Conservation (phyloP, 139 green algal species). For the Chlorella sorokiniana region DNA sequence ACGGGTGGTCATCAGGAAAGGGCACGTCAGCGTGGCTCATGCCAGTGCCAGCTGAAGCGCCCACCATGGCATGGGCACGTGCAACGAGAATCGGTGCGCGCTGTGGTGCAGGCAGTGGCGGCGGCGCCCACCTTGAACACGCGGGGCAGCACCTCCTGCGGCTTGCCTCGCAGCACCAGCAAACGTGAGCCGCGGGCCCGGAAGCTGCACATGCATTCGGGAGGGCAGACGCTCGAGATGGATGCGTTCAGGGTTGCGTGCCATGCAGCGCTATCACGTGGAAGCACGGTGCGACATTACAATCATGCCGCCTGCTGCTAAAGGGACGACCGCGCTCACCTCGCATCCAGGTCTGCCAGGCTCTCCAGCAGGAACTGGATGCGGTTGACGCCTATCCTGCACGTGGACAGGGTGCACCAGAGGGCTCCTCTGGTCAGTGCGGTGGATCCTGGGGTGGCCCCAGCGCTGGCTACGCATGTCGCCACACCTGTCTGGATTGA, state of each 20-base stretch:
- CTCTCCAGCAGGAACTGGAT: constrained; percentile 88
- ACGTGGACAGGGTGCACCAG: background rate
- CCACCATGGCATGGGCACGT: too few relatives aligned
- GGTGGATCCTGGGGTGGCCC: too few relatives aligned
- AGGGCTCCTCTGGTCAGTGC: background rate
- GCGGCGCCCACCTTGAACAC: constrained; percentile 56
- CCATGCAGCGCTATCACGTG: background rate
- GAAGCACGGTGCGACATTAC: background rate
- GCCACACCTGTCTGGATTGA: constrained; percentile 50
- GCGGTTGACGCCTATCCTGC: constrained; percentile 78
- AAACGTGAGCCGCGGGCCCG: constrained; percentile 61
- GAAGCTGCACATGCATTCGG: constrained; percentile 42
- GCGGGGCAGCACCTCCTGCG: constrained; percentile 71
- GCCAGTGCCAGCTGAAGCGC: too few relatives aligned
- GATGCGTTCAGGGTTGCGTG: too few relatives aligned
- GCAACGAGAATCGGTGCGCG: too few relatives aligned
- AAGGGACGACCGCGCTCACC: constrained; percentile 45
- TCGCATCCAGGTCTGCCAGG: constrained; percentile 76
- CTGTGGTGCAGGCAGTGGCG: too few relatives aligned
- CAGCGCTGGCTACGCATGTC: background rate
- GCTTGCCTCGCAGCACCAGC: constrained; percentile 78
- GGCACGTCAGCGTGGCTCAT: too few relatives aligned
- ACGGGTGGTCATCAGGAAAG: background rate
- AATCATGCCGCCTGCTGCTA: background rate
- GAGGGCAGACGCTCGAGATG: too few relatives aligned